A percentile compares a stretch with the other conserved stretches of the same genome.
Conservation (phyloP, 768 basidiomycete species). For the Leccinum pellstonianum region DNA sequence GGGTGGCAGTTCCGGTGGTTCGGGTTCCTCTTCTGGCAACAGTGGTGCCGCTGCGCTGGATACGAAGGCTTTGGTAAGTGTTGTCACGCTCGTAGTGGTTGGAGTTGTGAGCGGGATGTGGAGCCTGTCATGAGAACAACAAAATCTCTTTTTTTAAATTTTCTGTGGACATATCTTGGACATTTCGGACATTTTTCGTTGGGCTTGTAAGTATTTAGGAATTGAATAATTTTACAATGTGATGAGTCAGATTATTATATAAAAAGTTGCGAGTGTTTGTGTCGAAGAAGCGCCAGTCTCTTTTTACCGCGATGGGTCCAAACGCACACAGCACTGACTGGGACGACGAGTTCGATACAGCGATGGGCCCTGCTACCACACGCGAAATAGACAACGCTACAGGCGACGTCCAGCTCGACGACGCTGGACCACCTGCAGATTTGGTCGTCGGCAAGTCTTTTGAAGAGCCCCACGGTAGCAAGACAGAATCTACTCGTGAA, state of each 20-base stretch:
- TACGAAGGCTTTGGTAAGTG: conserved; percentile 38
- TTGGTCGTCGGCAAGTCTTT: conserved; percentile 13
- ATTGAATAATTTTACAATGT: neutral
- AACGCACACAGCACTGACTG: conserved; percentile 37
- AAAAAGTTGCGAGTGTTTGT: conserved; percentile 1
- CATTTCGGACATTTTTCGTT: neutral
- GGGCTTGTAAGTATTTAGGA: conserved; percentile 1
- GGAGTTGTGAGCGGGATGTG: conserved; percentile 43
- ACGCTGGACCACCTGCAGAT: conserved; percentile 20
- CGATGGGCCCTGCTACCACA: conserved; percentile 46
- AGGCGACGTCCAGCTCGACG: conserved; percentile 39
- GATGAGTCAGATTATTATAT: neutral
- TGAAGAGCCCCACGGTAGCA: conserved; percentile 47
- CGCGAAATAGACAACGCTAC: conserved; percentile 45
- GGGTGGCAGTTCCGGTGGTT: conserved; percentile 14
- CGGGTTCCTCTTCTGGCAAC: conserved; percentile 22
- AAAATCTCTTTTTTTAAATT: no score
- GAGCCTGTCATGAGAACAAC: conserved; percentile 18
- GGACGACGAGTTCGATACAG: conserved; percentile 47
- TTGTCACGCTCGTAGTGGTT: conserved; percentile 36
- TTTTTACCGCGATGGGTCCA: conserved; percentile 23
- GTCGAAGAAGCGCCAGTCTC: neutral
- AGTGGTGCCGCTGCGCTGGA: conserved; percentile 26
- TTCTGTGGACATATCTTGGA: neutral
- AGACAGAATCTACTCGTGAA: conserved; percentile 55